phyloP scores from a whole-genome alignment of 441 rosid species.

The Euphorbia corollata region DNA sequence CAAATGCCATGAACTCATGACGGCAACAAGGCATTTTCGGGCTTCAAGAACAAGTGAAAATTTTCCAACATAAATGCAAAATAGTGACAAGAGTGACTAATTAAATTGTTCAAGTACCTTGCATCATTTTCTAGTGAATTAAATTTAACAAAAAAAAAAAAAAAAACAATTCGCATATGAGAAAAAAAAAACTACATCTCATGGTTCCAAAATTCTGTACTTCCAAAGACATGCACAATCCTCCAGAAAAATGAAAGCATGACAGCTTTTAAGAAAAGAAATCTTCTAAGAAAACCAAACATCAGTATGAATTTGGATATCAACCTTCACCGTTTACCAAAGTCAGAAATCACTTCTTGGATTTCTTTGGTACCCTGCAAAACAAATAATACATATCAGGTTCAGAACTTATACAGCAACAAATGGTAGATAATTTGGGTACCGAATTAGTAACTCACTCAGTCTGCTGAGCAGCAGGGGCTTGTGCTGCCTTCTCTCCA shows the following conservation, averaged over 20 bases:
- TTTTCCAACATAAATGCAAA: too few relatives aligned
- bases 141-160: too few relatives aligned
- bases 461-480: slow-evolving; percentile 14
- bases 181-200: slow-evolving; percentile 3
- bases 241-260: slow-evolving; percentile 3
- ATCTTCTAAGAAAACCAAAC: background rate
- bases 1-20: too few relatives aligned
- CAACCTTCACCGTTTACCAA: slow-evolving; percentile 5
- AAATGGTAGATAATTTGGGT: background rate
- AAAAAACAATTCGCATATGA: background rate
- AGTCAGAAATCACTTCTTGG: slow-evolving; percentile 20
- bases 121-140: too few relatives aligned
- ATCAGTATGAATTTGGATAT: slow-evolving; percentile 3
- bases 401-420: background rate
- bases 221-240: background rate
- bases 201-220: slow-evolving; percentile 14
- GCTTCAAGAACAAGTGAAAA: too few relatives aligned
- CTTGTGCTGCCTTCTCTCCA: slow-evolving; percentile 15
- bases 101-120: too few relatives aligned
- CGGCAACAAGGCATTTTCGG: too few relatives aligned
- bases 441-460: slow-evolving; percentile 1
- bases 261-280: slow-evolving; percentile 2
- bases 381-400: background rate
- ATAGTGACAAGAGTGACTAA: too few relatives aligned
- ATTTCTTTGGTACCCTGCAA: slow-evolving; percentile 18